Conservation (phyloP, 371 early-diverging fungal genomes). For the Apophysomyces ossiformis region DNA sequence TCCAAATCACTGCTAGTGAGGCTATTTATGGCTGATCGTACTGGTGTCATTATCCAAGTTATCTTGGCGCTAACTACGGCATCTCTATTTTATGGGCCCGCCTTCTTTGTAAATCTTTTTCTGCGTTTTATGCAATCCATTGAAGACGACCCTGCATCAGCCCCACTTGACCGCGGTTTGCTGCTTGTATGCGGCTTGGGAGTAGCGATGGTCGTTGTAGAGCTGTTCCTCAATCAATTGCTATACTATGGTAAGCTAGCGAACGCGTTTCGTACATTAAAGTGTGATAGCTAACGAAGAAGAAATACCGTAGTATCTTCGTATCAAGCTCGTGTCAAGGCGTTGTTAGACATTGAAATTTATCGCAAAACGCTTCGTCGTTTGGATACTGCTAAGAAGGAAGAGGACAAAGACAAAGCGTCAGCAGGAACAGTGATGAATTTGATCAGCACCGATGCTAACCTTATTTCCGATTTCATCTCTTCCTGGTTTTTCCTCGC, state of each 20-base stretch:
- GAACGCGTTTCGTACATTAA: too few species aligned
- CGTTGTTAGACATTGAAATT: slow-evolving; percentile 44
- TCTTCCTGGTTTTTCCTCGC: slow-evolving; percentile 55
- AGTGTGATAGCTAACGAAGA: background rate
- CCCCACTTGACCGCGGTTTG: slow-evolving; percentile 15
- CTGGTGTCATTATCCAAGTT: slow-evolving; percentile 5
- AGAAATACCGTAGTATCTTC: slow-evolving; percentile 14
- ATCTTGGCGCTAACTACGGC: slow-evolving; percentile 9
- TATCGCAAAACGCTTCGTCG: slow-evolving; percentile 49
- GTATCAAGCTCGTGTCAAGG: slow-evolving; percentile 35
- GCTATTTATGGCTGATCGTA: slow-evolving; percentile 9
- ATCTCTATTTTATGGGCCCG: slow-evolving; percentile 25
- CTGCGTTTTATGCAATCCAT: slow-evolving; percentile 24
- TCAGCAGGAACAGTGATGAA: slow-evolving; percentile 73
- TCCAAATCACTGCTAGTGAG: slow-evolving; percentile 3
- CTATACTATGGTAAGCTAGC: slow-evolving; percentile 31
- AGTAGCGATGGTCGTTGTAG: slow-evolving; percentile 28
- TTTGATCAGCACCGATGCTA: slow-evolving; percentile 77
- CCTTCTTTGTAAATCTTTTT: slow-evolving; percentile 30
- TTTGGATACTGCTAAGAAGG: slow-evolving; percentile 29
- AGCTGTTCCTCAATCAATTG: slow-evolving; percentile 34
- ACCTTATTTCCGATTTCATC: slow-evolving; percentile 57
- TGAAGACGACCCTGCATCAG: slow-evolving; percentile 17
- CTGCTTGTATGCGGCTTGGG: slow-evolving; percentile 42
- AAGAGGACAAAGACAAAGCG: slow-evolving; percentile 26